Evolutionary conservation across 495 filamentous ascomycete genomes (phyloP), one percentile per base, ranked within the genome.

Genomic region (Penicillium longicatenatum): DNA sequence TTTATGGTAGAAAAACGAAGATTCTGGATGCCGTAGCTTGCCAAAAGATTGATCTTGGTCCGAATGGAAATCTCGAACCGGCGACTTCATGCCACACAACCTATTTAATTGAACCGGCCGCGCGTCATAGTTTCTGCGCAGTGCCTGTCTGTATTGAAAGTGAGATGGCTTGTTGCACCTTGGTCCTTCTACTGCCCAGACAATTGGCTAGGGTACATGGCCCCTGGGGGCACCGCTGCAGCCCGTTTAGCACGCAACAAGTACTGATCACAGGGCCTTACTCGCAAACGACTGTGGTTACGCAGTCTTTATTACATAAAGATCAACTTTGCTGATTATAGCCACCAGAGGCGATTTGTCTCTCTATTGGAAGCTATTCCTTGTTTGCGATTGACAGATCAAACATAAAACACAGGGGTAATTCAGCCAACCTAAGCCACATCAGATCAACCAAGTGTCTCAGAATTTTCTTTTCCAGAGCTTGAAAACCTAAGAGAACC

Each of bases 121-220:
- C 66, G 66, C 64, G 64, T 64, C 66, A 67, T 58, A 59, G 44
- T 57, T 59, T 57, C 52, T 69, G 61, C 56, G 48, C 46, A 59
- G 59, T 60, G 54, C 51, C 57, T 69, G 57, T 67, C 19, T 16
- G 52, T 48, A 58, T 64, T 42, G 24, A 57, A 65, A 65, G 37
- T 24, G 7, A 45, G 44, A 53, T 39, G 30, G 24, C 31, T 12
- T 46, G 30, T 41, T 29, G 29, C 49, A 50, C 30, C 10, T 49
- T 50, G 4, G 11, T 11, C 31, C 11, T 50, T 30, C 9, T 17
- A 35, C 19, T 1, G 17, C 31, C 9, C 21, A 53, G 12, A 5
- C 21, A 5, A 62, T 54, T 64, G 48, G 54, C 19, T 19, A 35
- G 43, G 29, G 42, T 29, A 37, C 35, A 21, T 59, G 26, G 35